Evolutionary conservation across 106 monocot genomes (phyloP), one percentile per base, ranked within the genome.

Genomic region (Platanthera guangdongensis): DNA sequence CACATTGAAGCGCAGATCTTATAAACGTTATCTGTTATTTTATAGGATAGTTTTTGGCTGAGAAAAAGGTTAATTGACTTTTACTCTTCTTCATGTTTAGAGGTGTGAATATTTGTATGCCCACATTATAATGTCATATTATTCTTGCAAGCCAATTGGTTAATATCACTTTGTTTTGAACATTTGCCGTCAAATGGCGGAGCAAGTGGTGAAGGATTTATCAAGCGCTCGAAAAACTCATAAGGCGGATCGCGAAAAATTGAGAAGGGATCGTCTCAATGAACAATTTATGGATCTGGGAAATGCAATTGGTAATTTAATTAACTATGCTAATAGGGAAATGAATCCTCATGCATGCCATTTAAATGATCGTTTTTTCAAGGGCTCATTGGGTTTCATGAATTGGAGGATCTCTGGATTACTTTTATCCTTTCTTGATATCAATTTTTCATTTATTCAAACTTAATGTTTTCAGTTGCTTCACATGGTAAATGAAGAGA

Each of bases 161-260:
- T 72, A 65, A 10, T 30, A 32, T 65, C 13, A 10, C 28, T 32
- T 22, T 5, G 4, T 21, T 65, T 65, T 65, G 9, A 65, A 65
- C 32, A 64, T 75, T 81, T 77, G 68, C 84, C 86, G 91, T 73
- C 86, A 82, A 74, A 83, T 4, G 52, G 47, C 71, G 19, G 91
- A 79, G 51, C 51, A 75, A 74, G 85, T 80, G 32, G 72, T 52
- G 51, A 90, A 83, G 75, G 73, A 76, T 72, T 68, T 62, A 8
- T 75, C 77, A 64, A 16, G 59, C 89, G 76, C 86, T 62, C 82
- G 91, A 60, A 97, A 94, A 81, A 83, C 85, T 75, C 96, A 93
- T 74, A 97, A 97, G 86, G 96, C 96, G 72, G 96, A 93, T 16
- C 87, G 96, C 19, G 96, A 97, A 81, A 97, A 97, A 80, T 64